Evolutionary conservation across 805 yeast species (phyloP).

Genomic region (Pichia ethanolica): DNA sequence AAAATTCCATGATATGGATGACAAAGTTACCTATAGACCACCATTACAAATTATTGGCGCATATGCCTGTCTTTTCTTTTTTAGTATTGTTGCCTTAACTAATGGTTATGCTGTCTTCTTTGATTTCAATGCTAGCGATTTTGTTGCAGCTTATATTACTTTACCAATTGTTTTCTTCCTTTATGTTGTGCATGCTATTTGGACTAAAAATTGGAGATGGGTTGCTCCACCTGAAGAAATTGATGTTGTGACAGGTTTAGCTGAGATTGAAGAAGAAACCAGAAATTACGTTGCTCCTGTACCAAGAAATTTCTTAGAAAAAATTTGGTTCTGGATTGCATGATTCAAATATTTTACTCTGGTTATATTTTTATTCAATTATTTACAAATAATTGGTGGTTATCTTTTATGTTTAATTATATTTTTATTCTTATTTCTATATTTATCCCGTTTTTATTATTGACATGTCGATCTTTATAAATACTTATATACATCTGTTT

Average conservation of each 20-base stretch:
- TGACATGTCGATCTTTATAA: too few relatives aligned
- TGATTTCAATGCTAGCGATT: conserved; percentile 45
- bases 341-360: neutral
- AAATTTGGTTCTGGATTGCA: conserved; percentile 43
- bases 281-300: conserved; percentile 25
- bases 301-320: conserved; percentile 36
- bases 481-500: too few relatives aligned
- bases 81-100: conserved; percentile 48
- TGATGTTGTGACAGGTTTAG: conserved; percentile 55
- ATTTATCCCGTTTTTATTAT: too few relatives aligned
- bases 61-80: conserved; percentile 40
- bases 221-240: conserved; percentile 48
- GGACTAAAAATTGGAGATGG: conserved; percentile 38
- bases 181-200: conserved; percentile 51
- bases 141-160: conserved; percentile 67
- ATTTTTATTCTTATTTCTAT: neutral
- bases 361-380: neutral
- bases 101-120: conserved; percentile 69
- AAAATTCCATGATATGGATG: conserved; percentile 40
- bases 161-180: conserved; percentile 47
- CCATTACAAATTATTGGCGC: conserved; percentile 51
- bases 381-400: too few relatives aligned
- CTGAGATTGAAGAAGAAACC: conserved; percentile 59
- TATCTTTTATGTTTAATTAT: too few relatives aligned
- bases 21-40: conserved; percentile 53